Percentiles rank a stretch among this genome's conserved stretches.
phyloP scores from a whole-genome alignment of 2,329 filamentous ascomycete species.

The Venturia carpophila region DNA sequence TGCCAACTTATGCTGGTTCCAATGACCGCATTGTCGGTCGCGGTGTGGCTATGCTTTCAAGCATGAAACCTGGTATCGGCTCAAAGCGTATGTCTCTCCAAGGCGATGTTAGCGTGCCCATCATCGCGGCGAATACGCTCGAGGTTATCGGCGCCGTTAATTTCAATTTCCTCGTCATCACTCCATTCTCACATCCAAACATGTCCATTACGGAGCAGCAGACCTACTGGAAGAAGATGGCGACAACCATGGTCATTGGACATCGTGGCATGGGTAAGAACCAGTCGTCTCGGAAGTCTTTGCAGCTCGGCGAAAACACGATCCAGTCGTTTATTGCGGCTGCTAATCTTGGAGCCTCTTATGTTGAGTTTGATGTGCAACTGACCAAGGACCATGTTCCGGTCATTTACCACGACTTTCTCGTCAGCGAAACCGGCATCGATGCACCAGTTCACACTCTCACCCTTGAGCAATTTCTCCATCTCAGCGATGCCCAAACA shows the following conservation, averaged over 20 bases:
- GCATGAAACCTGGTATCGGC: constrained; percentile 73
- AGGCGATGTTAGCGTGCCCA: constrained; percentile 85
- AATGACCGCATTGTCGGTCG: constrained; percentile 79
- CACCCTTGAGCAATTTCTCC: constrained; percentile 90
- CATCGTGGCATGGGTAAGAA: constrained; percentile 84
- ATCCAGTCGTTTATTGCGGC: constrained; percentile 93
- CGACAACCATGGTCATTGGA: constrained; percentile 75
- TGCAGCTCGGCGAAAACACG: constrained; percentile 95
- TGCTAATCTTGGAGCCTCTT: constrained; percentile 76
- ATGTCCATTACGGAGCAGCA: constrained; percentile 86
- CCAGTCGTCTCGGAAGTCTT: constrained; percentile 67
- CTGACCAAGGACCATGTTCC: constrained; percentile 98
- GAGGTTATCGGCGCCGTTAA: constrained; percentile 93
- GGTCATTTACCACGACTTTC: constrained; percentile 96
- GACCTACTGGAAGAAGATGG: constrained; percentile 93
- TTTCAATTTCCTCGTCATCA: constrained; percentile 94
- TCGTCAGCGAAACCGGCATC: constrained; percentile 95
- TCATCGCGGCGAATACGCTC: constrained; percentile 70
- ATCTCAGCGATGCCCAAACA: constrained; percentile 59
- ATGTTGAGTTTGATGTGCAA: constrained; percentile 77
- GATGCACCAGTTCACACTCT: constrained; percentile 94
- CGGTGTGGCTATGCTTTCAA: constrained; percentile 79
- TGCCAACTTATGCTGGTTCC: constrained; percentile 84
- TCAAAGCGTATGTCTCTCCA: constrained; percentile 85
- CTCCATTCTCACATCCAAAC: constrained; percentile 85